Conservation (phyloP, 345 rosid species). For the Populus ilicifolia region DNA sequence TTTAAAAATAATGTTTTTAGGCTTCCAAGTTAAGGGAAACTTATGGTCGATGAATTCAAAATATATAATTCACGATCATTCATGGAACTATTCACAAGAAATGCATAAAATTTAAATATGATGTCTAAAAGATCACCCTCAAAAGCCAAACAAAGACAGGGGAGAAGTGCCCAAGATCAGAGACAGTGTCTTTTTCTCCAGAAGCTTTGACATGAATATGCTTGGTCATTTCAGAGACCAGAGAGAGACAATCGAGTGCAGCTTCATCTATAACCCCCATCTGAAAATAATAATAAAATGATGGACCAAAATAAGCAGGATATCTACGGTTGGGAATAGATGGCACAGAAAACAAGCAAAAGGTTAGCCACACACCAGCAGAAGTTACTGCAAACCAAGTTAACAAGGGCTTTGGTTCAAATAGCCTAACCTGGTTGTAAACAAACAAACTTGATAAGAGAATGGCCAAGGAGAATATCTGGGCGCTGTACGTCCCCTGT, state of each 20-base stretch:
- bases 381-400: neutral
- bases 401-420: neutral
- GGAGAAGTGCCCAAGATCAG: conserved; percentile 88
- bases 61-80: too few species aligned
- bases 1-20: too few species aligned
- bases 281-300: conserved; percentile 22
- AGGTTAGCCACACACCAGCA: neutral
- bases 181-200: conserved; percentile 63
- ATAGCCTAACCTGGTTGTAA: conserved; percentile 73
- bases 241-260: conserved; percentile 88
- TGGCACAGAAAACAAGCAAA: neutral
- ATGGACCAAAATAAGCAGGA: neutral
- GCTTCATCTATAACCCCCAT: conserved; percentile 98
- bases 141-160: conserved; percentile 98
- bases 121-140: conserved; percentile 48
- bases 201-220: conserved; percentile 92
- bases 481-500: conserved; percentile 96
- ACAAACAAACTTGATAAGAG: conserved; percentile 94
- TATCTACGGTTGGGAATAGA: neutral
- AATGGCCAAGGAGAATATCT: conserved; percentile 92
- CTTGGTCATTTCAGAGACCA: conserved; percentile 94
- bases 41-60: neutral
- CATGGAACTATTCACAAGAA: too few species aligned
- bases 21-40: neutral
- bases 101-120: neutral